phyloP scores from a whole-genome alignment of 1,284 basidiomycete genomes.

The Cutaneotrichosporon sp. region DNA sequence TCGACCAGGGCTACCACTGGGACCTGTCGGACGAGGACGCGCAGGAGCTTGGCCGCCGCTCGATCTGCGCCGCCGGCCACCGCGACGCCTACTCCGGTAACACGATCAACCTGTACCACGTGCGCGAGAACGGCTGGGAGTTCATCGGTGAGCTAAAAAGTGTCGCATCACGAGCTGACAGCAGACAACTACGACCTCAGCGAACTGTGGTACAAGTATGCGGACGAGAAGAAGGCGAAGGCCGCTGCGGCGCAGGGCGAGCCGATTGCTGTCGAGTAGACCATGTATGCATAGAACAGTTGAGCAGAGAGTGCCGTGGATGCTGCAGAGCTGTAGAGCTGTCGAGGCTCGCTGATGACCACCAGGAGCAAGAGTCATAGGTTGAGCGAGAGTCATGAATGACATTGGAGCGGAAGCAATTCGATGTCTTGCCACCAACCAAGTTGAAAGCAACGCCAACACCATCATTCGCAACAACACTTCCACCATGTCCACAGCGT shows the following conservation, averaged over 20 bases:
- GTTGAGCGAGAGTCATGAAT: neutral
- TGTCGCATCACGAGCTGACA: neutral
- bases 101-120: slow-evolving; percentile 93
- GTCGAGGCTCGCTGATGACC: too few species aligned
- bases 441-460: neutral
- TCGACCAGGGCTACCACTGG: slow-evolving; percentile 89
- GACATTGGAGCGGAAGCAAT: neutral
- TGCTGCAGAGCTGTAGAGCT: neutral
- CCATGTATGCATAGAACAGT: slow-evolving; percentile 26
- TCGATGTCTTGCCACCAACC: neutral
- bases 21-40: slow-evolving; percentile 93
- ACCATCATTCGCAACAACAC: neutral
- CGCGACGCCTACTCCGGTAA: slow-evolving; percentile 98
- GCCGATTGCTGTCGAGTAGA: slow-evolving; percentile 48
- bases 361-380: too few species aligned
- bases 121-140: slow-evolving; percentile 90
- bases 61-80: slow-evolving; percentile 96
- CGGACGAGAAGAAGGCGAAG: slow-evolving; percentile 50
- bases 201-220: slow-evolving; percentile 55
- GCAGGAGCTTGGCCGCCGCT: slow-evolving; percentile 88
- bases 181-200: slow-evolving; percentile 55
- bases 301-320: neutral
- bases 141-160: slow-evolving; percentile 70
- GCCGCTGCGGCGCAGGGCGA: slow-evolving; percentile 29
- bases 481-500: slow-evolving; percentile 6